Evolutionary conservation across 1,284 basidiomycete species (phyloP), one percentile per base, ranked within the genome.

Genomic region (Tilletia caries): DNA sequence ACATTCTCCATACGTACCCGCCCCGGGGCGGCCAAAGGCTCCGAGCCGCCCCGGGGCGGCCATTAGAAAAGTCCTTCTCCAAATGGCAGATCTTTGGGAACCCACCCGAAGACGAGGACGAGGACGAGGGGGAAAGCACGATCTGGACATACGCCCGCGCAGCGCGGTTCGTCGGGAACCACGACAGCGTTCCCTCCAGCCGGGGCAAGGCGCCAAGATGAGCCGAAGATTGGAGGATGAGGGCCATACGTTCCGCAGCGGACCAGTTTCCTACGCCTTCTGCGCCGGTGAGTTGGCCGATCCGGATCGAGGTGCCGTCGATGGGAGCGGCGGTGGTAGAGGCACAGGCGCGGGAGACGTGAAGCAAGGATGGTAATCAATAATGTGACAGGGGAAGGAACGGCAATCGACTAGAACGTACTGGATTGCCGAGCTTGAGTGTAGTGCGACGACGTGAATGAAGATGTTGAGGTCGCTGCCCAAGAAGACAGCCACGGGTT

Each of bases 281-380:
- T 20, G 58, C 58, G 1, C 58, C 58, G 6, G 58, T 62, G 20
- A 62, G 32, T n/a, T 62, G 58, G 18, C 58, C 58, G 32, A 62
- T 62, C 32, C 58, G 58, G 58, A 62, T 62, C 58, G 58, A 62
- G 1, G 58, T 62, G 58, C 58, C 58, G 10, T 62, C 15, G 58
- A 62, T 23, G 8, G 15, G 15, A 41, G 37, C 15, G 13, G 6
- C 5, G 25, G 27, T 54, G n/a, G n/a, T n/a, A n/a, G n/a, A n/a
- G n/a, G n/a, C n/a, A n/a, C n/a, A n/a, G n/a, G n/a, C n/a, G n/a
- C n/a, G n/a, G n/a, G n/a, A n/a, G n/a, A n/a, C n/a, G n/a, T 41
- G 15, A 41, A 41, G 37, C 15, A 8, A 15, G 23, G 25, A 54
- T 54, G n/a, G n/a, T n/a, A n/a, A n/a, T n/a, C n/a, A n/a, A n/a